Evolutionary conservation across 2,329 filamentous ascomycete species (phyloP), one percentile per base, ranked within the genome.

Genomic region (Colletotrichum orbiculare): DNA sequence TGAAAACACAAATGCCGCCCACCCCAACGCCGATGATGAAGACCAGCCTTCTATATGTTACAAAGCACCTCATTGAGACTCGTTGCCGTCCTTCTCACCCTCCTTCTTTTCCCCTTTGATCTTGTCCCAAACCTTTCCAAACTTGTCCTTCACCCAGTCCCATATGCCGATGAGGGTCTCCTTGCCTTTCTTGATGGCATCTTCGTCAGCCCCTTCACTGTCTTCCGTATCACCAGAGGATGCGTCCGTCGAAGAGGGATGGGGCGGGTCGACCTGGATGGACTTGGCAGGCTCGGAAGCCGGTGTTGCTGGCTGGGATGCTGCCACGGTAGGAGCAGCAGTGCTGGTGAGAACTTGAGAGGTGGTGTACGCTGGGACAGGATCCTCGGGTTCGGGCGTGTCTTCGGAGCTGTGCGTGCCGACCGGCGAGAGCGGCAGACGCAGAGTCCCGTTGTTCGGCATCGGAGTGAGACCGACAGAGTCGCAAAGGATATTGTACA

Each of bases 401-500:
- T 82, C 78, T 13, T 82, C 81, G 0, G 81, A 72, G 52, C 84
- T 81, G 73, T 94, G 91, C 2, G 87, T 73, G 5, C 90, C 91
- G 11, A 87, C 73, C 0, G 89, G 82, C 63, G 83, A 84, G 33
- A 95, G 78, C 0, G 92, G 92, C 11, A 95, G 83, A 10, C 89
- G 84, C 6, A 97, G 79, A 0, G 94, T 97, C 54, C 95, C 95
- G 73, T 98, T 98, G 75, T 97, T 97, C 1, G 92, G 87, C 58
- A 84, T 84, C 0, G 94, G 92, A 3, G 74, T 76, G 62, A 98
- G 81, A 11, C 90, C 89, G 34, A 98, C 79, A 0, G 92, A 94
- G 77, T 97, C 94, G 75, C 95, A 97, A 48, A 98, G 79, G 67
- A 98, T 92, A 73, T 97, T 97, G 79, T 98, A 98, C 8, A 98